Evolutionary conservation across 305 asterid species (phyloP).

Genomic region (Nicotiana rustica): DNA sequence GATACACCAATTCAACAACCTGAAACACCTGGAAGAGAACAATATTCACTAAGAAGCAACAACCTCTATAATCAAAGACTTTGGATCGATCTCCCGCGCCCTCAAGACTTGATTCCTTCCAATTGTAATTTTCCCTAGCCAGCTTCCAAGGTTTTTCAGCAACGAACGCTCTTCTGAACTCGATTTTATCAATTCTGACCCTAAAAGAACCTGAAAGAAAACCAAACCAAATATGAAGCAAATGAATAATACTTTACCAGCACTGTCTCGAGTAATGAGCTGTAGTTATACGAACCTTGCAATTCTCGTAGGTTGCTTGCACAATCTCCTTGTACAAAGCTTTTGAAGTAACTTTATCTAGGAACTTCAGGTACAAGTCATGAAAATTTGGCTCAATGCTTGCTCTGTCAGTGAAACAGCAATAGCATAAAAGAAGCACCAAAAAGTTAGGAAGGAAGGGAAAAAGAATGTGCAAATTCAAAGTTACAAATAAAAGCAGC

Average conservation of each 20-base stretch:
- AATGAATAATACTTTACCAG: conserved; percentile 25
- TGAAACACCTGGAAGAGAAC: conserved; percentile 27
- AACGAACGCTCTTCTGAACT: conserved; percentile 96
- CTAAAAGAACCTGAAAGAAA: conserved; percentile 84
- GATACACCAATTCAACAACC: conserved; percentile 10
- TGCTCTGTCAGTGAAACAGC: conserved; percentile 62
- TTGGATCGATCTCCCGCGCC: conserved; percentile 95
- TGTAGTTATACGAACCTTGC: conserved; percentile 71
- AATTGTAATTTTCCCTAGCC: conserved; percentile 99
- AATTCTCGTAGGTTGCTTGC: conserved; percentile 94
- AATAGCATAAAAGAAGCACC: conserved; percentile 38
- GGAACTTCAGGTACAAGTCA: conserved; percentile 95
- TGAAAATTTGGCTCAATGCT: conserved; percentile 98
- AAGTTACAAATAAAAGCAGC: conserved; percentile 3
- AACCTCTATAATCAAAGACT: conserved; percentile 89
- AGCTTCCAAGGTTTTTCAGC: conserved; percentile 96
- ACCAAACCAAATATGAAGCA: conserved; percentile 21
- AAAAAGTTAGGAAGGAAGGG: neutral
- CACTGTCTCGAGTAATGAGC: neutral
- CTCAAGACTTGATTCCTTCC: conserved; percentile 93
- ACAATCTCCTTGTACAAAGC: conserved; percentile 78
- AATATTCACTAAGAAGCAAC: conserved; percentile 24
- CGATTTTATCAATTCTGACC: conserved; percentile 94
- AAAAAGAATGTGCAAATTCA: conserved; percentile 9
- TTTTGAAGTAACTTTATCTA: conserved; percentile 86